These are phyloP conservation scores for Rhododendron mucronatum DNA, from an alignment of 148 eudicot genomes.

Conservation along the genomic window DNA sequence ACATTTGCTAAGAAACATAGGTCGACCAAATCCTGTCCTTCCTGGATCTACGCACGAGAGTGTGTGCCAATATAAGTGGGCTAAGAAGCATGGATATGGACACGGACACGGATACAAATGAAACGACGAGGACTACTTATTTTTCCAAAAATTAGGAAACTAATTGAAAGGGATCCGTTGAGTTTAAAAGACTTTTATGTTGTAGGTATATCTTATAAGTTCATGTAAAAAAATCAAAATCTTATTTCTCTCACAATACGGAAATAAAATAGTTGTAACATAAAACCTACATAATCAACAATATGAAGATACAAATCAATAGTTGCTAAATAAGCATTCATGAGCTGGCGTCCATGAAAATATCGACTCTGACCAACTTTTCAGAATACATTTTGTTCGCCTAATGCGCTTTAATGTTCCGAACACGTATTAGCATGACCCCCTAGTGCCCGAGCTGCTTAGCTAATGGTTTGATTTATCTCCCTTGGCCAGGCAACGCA, in stretches of 20 bases:
- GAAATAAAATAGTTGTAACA: background rate
- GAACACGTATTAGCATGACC: background rate
- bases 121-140: background rate
- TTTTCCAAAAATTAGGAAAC: background rate
- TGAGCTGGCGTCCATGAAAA: background rate
- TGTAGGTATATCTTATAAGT: background rate
- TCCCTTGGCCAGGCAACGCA: background rate
- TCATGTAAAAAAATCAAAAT: background rate
- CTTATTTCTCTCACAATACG: background rate
- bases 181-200: background rate
- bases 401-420: background rate
- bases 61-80: background rate
- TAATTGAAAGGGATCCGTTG: background rate
- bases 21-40: background rate
- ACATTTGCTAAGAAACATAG: background rate
- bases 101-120: background rate
- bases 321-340: background rate
- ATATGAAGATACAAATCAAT: background rate
- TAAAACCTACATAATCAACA: background rate
- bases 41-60: background rate
- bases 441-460: background rate
- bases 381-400: background rate
- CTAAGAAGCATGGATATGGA: background rate
- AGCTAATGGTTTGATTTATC: background rate
- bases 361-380: background rate